phyloP scores from a whole-genome alignment of 2,329 filamentous ascomycete genomes.

The Nigrospora oryzae region DNA sequence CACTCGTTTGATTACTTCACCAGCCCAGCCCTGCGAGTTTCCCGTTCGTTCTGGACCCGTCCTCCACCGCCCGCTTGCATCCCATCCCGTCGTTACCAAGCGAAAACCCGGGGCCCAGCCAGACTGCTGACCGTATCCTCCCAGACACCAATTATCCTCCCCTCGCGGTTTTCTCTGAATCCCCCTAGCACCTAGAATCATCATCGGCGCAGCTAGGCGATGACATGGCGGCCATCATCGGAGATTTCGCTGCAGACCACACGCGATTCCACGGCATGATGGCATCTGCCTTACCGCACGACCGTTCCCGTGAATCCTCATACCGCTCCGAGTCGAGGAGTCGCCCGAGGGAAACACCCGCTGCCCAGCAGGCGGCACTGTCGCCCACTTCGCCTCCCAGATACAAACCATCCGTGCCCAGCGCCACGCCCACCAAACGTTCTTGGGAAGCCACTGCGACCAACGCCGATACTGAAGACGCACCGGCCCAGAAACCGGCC shows the following conservation, averaged over 20 bases:
- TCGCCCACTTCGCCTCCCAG: constrained; percentile 13
- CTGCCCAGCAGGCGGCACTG: constrained; percentile 11
- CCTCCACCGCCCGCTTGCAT: no score
- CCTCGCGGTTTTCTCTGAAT: not conserved
- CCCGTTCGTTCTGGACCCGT: no score
- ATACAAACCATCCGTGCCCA: constrained; percentile 11
- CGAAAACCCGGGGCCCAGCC: no score
- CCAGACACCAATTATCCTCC: no score
- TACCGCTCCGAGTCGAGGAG: constrained; percentile 28
- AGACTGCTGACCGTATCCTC: no score
- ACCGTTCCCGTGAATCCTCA: constrained; percentile 36
- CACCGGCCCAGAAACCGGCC: not conserved
- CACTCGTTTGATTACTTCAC: no score
- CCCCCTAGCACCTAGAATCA: not conserved
- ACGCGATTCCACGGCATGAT: constrained; percentile 59
- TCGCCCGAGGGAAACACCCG: constrained; percentile 15
- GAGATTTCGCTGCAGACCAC: constrained; percentile 67
- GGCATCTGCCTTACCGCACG: constrained; percentile 45
- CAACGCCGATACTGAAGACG: not conserved
- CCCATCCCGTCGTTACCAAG: no score
- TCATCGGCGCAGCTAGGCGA: not conserved
- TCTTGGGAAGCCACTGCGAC: constrained; percentile 16
- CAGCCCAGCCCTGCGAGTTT: no score
- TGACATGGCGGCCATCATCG: constrained; percentile 54
- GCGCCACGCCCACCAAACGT: constrained; percentile 18